A percentile compares a stretch with the other conserved stretches of the same genome.
Evolutionary conservation across 148 eudicot genomes (phyloP).

Genomic region (Nyssa sinensis): DNA sequence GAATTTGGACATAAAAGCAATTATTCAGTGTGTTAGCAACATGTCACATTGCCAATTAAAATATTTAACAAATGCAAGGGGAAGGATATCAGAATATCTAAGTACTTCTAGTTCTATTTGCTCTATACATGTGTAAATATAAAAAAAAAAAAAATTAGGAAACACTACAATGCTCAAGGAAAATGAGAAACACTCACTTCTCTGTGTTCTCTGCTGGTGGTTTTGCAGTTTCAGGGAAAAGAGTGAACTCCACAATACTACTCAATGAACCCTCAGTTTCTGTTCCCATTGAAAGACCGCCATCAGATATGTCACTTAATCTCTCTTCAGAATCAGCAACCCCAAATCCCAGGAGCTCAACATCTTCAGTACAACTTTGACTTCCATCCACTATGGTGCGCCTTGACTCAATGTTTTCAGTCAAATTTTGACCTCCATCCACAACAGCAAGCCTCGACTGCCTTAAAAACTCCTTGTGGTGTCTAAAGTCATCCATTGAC

Average conservation of each 20-base stretch:
- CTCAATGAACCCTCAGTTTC: slow-evolving; percentile 88
- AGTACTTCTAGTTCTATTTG: neutral
- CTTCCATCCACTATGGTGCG: slow-evolving; percentile 26
- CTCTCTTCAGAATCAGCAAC: slow-evolving; percentile 81
- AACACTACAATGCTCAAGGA: neutral
- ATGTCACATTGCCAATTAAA: neutral
- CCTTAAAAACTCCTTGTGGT: slow-evolving; percentile 47
- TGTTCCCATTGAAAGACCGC: slow-evolving; percentile 94
- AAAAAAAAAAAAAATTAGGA: neutral
- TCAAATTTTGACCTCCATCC: slow-evolving; percentile 37
- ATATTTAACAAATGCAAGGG: neutral
- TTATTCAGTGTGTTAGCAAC: neutral
- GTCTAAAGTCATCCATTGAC: slow-evolving; percentile 56
- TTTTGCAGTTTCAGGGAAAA: slow-evolving; percentile 72
- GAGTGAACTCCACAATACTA: slow-evolving; percentile 83
- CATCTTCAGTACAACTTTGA: slow-evolving; percentile 53
- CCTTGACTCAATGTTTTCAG: slow-evolving; percentile 38
- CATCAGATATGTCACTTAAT: slow-evolving; percentile 92
- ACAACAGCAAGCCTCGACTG: slow-evolving; percentile 37
- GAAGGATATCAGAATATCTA: neutral
- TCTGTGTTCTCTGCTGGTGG: slow-evolving; percentile 42
- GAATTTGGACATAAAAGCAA: no score
- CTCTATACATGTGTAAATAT: neutral
- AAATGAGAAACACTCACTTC: slow-evolving; percentile 39
- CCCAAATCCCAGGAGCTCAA: slow-evolving; percentile 76